phyloP scores from a whole-genome alignment of 2,329 filamentous ascomycete genomes.

The Pseudovirgaria hyperparasitica region DNA sequence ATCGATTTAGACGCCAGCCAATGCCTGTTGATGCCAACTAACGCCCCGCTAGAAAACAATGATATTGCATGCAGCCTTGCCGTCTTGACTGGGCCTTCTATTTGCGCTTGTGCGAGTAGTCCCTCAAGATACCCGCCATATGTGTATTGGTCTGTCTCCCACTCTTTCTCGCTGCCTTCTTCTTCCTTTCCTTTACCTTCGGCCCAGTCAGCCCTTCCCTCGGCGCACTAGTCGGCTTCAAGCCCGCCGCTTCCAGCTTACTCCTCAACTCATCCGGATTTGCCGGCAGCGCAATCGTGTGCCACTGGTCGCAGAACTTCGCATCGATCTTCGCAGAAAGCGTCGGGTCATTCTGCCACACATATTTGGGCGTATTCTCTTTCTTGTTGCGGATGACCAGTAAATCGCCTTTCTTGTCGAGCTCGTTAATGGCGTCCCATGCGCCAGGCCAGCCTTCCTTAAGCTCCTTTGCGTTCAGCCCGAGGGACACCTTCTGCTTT shows the following conservation, averaged over 20 bases:
- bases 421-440: conserved; percentile 59
- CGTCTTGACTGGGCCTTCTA: too few species aligned
- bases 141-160: conserved; percentile 81
- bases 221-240: conserved; percentile 76
- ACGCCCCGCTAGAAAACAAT: too few species aligned
- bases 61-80: conserved; percentile 1
- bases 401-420: conserved; percentile 68
- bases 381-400: conserved; percentile 86
- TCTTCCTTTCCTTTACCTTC: conserved; percentile 53
- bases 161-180: conserved; percentile 59
- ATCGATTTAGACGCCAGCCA: too few species aligned
- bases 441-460: conserved; percentile 93
- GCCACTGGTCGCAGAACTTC: conserved; percentile 77
- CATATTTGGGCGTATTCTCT: conserved; percentile 70
- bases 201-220: conserved; percentile 48
- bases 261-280: conserved; percentile 61
- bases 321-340: conserved; percentile 63
- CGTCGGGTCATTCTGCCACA: conserved; percentile 80
- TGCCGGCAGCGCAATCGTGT: conserved; percentile 61
- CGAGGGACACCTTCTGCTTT: conserved; percentile 65
- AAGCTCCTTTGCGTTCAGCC: conserved; percentile 74
- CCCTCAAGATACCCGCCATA: conserved; percentile 71
- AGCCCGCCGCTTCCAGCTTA: conserved; percentile 62
- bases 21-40: too few species aligned
- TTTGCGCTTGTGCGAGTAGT: conserved; percentile 43